phyloP scores from a whole-genome alignment of 2,329 filamentous ascomycete genomes.

The Xylariaceae sp. region DNA sequence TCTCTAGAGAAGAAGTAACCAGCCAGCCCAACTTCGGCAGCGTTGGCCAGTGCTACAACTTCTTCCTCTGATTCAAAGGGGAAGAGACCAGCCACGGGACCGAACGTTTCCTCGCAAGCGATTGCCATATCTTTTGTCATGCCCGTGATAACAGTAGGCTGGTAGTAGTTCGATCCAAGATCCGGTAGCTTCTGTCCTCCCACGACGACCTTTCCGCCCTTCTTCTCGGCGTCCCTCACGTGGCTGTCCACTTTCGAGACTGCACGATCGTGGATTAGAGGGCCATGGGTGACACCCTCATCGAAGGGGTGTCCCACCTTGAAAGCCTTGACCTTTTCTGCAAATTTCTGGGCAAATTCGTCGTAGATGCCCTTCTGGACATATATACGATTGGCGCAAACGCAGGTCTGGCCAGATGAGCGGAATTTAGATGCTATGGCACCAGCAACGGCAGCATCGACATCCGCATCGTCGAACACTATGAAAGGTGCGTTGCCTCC shows the following conservation, averaged over 20 bases:
- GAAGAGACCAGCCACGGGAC: conserved; percentile 86
- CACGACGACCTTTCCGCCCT: conserved; percentile 68
- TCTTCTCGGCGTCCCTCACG: conserved; percentile 70
- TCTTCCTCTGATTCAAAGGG: conserved; percentile 84
- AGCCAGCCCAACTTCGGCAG: conserved; percentile 77
- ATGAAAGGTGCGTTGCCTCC: conserved; percentile 96
- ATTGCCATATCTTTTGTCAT: conserved; percentile 84
- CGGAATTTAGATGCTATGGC: conserved; percentile 89
- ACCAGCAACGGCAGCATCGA: conserved; percentile 77
- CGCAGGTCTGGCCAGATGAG: conserved; percentile 91
- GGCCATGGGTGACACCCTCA: conserved; percentile 68
- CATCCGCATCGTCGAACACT: conserved; percentile 90
- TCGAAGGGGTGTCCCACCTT: conserved; percentile 71
- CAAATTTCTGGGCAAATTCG: conserved; percentile 62
- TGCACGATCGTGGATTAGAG: conserved; percentile 79
- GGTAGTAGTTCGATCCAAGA: conserved; percentile 79
- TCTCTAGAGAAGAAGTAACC: conserved; percentile 85
- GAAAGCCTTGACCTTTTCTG: conserved; percentile 67
- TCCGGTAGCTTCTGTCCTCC: conserved; percentile 71
- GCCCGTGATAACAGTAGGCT: conserved; percentile 81
- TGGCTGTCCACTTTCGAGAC: conserved; percentile 73
- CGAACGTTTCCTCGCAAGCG: conserved; percentile 87
- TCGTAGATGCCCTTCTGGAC: conserved; percentile 76
- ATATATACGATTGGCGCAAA: conserved; percentile 80
- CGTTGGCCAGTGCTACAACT: conserved; percentile 78